Evolutionary conservation across 2,329 filamentous ascomycete species (phyloP), one percentile per base, ranked within the genome.

Genomic region (Dothistroma pini): DNA sequence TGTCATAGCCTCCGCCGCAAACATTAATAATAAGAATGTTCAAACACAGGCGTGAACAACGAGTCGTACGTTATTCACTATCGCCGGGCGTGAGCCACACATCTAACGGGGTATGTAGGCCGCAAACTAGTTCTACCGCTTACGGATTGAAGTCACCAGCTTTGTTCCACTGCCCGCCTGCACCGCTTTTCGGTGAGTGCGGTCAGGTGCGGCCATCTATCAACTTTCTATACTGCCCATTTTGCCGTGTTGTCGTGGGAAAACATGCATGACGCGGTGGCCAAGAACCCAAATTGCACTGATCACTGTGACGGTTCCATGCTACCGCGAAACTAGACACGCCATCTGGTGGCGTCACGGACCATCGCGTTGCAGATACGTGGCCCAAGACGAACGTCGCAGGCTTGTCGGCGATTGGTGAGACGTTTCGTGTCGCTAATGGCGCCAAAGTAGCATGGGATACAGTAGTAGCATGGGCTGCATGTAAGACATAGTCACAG

Each of bases 241-340:
- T 25, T 53, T 53, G 51, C 51, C 51, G 51, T 25, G 2, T 49
- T 25, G n/a, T n/a, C n/a, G 41, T 44, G 12, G 21, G 12, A 25
- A 1, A 29, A 19, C 31, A 21, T 53, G n/a, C 51, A 53, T 53
- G 51, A 53, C 51, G 51, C 51, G 51, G 25, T 53, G 51, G 31
- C 29, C 49, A 8, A n/a, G 21, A 12, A 21, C 25, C 25, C 6
- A 6, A 25, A 29, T 31, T 25, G 47, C 47, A 25, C 22, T 25
- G n/a, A 31, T 31, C 10, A 11, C 10, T 35, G 31, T 35, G 31
- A 16, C 51, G 51, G 29, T n/a, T 53, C 29, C 51, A 53, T 53
- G 51, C 51, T 31, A 53, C 25, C 16, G 51, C 19, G 11, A 53
- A 53, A 35, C 21, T 51, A 19, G 41, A 44, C 41, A 44, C n/a